Evolutionary conservation across 106 monocot species (phyloP), one percentile per base, ranked within the genome.

Genomic region (Acorus calamus): DNA sequence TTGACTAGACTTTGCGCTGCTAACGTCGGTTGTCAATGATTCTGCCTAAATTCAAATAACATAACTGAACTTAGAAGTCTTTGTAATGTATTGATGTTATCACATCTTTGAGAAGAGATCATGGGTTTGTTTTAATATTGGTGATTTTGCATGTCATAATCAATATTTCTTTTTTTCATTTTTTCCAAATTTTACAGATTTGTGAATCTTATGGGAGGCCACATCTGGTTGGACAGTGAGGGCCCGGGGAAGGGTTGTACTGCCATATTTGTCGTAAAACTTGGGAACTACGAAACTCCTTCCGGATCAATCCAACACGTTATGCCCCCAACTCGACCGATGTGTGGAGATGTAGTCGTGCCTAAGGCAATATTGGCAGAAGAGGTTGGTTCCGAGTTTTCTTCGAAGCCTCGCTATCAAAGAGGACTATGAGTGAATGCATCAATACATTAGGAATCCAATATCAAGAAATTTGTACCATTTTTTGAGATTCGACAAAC

Each of bases 181-280:
- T 44, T 52, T 7, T 1, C 7, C 13, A 7, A 13, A 14, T 62
- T 48, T 12, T 55, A 13, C 78, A 96, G 94, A 76, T 96, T 96
- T 65, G 75, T 78, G 42, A 79, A 66, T 68, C 66, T 96, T 49
- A 96, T 96, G 94, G 76, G 79, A 57, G 94, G 94, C 3, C 81
- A 81, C 46, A 87, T 96, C 52, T 96, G 87, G 94, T 63, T 96
- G 28, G 94, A 96, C 51, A 96, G 94, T 55, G 94, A 96, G 54
- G 94, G 94, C 0, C 43, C 77, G 3, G 90, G 90, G 50, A 90
- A 85, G 67, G 94, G 94, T 13, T 96, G 94, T 73, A 84, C 84
- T 2, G 77, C 84, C 8, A 80, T 73, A 5, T 84, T 96, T 46
- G 49, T 90, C 8, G 79, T 90, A n/a, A 84, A 80, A 68, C 84